A percentile compares a stretch with the other conserved stretches of the same genome.
These are phyloP conservation scores for Entomophthora muscae DNA, from an alignment of 371 early-diverging fungal genomes.

Conservation along the genomic window DNA sequence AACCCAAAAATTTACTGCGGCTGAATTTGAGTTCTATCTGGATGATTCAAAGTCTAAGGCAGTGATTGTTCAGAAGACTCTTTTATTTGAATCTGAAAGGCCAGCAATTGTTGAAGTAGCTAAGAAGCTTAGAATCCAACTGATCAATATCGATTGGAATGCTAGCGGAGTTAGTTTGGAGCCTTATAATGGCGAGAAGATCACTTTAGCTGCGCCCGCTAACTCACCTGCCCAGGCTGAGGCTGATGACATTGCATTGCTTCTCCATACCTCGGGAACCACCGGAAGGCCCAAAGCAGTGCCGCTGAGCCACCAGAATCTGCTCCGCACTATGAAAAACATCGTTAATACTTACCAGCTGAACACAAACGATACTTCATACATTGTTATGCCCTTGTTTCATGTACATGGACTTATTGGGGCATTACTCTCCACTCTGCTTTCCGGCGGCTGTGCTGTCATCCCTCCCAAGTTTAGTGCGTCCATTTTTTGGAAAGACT, in stretches of 20 bases:
- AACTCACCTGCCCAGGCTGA: neutral
- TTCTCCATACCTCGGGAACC: slow-evolving; percentile 68
- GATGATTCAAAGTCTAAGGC: slow-evolving; percentile 42
- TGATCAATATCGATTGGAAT: slow-evolving; percentile 38
- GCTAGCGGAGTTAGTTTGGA: slow-evolving; percentile 7
- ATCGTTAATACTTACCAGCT: slow-evolving; percentile 51
- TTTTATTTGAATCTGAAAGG: neutral
- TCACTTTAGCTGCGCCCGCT: neutral
- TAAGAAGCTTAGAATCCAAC: slow-evolving; percentile 23
- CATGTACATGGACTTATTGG: slow-evolving; percentile 82
- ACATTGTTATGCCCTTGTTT: slow-evolving; percentile 82
- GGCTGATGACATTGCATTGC: slow-evolving; percentile 40
- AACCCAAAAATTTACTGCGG: slow-evolving; percentile 51
- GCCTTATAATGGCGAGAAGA: neutral
- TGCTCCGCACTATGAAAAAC: slow-evolving; percentile 52
- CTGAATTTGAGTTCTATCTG: slow-evolving; percentile 65
- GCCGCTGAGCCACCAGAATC: slow-evolving; percentile 65
- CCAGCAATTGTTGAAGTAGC: slow-evolving; percentile 23
- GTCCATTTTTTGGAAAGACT: slow-evolving; percentile 60
- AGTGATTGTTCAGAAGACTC: slow-evolving; percentile 32
- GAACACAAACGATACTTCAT: slow-evolving; percentile 33
- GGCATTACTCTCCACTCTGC: slow-evolving; percentile 49
- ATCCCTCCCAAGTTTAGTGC: slow-evolving; percentile 68
- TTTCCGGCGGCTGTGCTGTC: slow-evolving; percentile 57
- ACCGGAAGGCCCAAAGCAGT: slow-evolving; percentile 77